phyloP scores from a whole-genome alignment of 1,284 basidiomycete species.

The Ganoderma multipileum region DNA sequence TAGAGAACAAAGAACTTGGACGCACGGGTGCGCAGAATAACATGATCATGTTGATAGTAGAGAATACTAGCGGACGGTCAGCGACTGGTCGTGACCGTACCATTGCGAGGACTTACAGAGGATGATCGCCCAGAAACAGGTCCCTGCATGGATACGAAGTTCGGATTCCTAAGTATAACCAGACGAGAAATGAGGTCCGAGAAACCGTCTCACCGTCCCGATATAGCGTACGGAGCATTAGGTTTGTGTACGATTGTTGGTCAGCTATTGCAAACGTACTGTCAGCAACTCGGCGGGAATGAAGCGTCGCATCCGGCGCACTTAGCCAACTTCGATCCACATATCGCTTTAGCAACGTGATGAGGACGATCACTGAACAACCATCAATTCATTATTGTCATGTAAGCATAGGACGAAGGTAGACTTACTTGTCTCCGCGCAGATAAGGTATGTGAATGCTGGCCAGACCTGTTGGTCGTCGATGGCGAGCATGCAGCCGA shows the following conservation, averaged over 20 bases:
- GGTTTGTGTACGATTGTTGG: background rate
- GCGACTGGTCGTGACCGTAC: no score
- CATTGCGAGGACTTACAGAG: background rate
- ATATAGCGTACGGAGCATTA: slow-evolving; percentile 2
- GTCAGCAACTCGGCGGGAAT: background rate
- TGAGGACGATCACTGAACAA: background rate
- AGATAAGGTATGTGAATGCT: background rate
- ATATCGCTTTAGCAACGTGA: slow-evolving; percentile 6
- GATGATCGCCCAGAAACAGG: slow-evolving; percentile 1
- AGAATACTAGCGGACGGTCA: background rate
- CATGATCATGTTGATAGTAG: slow-evolving; percentile 1
- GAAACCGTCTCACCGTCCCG: background rate
- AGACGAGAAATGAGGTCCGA: no score
- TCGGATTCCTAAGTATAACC: no score
- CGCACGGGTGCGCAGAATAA: slow-evolving; percentile 6
- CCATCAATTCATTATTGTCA: background rate
- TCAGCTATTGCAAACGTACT: background rate
- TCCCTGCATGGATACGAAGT: background rate
- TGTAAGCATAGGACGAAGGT: no score
- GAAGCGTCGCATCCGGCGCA: background rate
- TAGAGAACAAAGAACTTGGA: background rate
- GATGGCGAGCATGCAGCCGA: background rate
- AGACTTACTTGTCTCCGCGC: background rate
- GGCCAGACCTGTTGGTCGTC: slow-evolving; percentile 1
- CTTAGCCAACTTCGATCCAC: background rate